Conservation (phyloP, 164 flowering plant species). For the Nymphaea colorata region DNA sequence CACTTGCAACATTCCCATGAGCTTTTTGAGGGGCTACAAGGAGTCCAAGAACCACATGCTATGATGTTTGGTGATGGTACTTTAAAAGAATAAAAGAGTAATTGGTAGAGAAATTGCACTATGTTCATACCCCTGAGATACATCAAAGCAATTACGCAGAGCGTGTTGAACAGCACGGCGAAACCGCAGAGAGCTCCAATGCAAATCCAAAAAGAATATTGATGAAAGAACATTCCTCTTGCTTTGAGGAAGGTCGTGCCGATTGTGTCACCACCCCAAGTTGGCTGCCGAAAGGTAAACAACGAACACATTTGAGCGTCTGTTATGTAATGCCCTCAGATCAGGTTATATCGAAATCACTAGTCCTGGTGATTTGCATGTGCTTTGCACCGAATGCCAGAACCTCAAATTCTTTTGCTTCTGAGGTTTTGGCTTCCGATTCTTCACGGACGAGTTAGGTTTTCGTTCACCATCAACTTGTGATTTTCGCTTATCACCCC, state of each 20-base stretch:
- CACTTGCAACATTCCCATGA: not conserved
- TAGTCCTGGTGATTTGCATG: not conserved
- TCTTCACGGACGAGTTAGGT: too few species aligned
- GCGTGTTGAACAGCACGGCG: conserved; percentile 38
- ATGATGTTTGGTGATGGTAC: too few species aligned
- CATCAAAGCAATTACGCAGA: conserved; percentile 28
- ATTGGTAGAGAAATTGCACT: not conserved
- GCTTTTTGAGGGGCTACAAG: conserved; percentile 9
- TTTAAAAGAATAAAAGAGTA: too few species aligned
- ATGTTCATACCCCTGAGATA: conserved; percentile 20
- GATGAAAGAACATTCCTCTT: conserved; percentile 32
- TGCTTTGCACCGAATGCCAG: not conserved
- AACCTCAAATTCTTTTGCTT: too few species aligned
- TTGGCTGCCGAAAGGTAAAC: conserved; percentile 1
- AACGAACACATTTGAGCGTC: not conserved
- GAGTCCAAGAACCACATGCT: not conserved
- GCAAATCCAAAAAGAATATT: conserved; percentile 43
- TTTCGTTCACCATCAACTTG: too few species aligned
- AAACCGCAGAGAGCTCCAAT: conserved; percentile 35
- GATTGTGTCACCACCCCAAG: conserved; percentile 16
- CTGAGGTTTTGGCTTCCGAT: too few species aligned
- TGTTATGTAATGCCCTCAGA: not conserved
- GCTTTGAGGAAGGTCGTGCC: conserved; percentile 36
- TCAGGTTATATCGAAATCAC: too few species aligned
- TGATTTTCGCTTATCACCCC: too few species aligned